Base-by-base conservation (phyloP, 495 filamentous ascomycete genomes). In the Hypoxylon subgilvum region DNA sequence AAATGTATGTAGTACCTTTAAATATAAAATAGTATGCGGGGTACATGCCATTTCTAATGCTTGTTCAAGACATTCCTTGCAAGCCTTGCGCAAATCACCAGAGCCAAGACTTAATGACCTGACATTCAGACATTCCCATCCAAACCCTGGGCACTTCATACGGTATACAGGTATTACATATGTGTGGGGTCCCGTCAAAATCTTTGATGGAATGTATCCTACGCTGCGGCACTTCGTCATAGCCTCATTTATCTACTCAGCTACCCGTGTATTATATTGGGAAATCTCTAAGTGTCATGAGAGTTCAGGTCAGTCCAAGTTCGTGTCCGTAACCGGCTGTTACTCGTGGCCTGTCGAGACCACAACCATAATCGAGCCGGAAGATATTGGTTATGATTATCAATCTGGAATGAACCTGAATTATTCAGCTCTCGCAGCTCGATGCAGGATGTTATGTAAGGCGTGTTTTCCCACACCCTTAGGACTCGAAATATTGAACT, bases 231-330 rank as follows among this genome's bases (percentile, higher is more conserved):
- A 36, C 40, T 18, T n/a, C 27, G 7, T 34, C 22, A 32, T 43
- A 21, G 31, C 23, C 46, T 30, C 43, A 53, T 57, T 12, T 14
- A 12, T 50, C 31, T 21, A 58, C 27, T 51, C 61, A 64, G 61
- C 49, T 64, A 64, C 50, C 54, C 61, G 54, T 41, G 8, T 6
- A 8, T 6, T 41, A 49, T 50, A 58, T 58, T 47, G 38, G 40
- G 19, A 44, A n/a, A 23, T 49, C 27, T 39, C 17, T 8, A 42
- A 23, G 14, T 6, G 30, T 50, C 31, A 52, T 43, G 45, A 35
- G 41, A 40, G 48, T 1, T 52, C 46, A 39, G 16, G 49, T 31
- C 22, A 57, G 32, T 7, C 34, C 9, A 39, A 13, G 28, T 13
- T 21, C 22, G 46, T 19, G 16, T 50, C 39, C 38, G 49, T 18